Conservation (phyloP, 345 rosid genomes). For the Corymbia maculata region DNA sequence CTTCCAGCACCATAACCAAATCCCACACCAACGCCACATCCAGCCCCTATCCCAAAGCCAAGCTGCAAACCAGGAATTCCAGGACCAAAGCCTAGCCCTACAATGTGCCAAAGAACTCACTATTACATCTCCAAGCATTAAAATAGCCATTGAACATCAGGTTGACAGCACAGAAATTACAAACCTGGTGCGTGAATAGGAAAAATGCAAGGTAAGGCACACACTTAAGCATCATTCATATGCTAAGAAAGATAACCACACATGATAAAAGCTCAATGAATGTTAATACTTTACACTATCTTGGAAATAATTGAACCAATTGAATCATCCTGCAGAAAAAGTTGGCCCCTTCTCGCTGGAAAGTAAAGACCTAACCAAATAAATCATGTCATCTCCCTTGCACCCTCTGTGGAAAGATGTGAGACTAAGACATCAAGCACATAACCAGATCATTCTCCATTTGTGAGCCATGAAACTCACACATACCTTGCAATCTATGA, state of each 20-base stretch:
- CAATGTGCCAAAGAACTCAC: neutral
- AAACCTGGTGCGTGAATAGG: neutral
- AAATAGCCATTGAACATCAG: neutral
- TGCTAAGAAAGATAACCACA: neutral
- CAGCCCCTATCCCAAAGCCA: conserved; percentile 72
- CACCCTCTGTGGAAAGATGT: neutral
- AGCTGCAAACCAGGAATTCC: conserved; percentile 79
- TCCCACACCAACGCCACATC: conserved; percentile 86
- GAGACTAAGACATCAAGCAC: neutral
- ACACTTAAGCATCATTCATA: neutral
- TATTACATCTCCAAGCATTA: neutral
- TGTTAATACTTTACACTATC: neutral
- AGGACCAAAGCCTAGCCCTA: conserved; percentile 79
- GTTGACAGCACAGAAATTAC: neutral
- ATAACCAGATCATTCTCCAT: neutral
- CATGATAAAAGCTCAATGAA: neutral
- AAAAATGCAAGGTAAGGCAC: neutral
- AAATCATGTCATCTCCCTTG: neutral
- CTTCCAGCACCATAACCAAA: conserved; percentile 80
- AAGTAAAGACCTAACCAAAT: neutral
- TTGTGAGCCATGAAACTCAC: neutral
- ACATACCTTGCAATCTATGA: neutral
- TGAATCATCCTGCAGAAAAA: neutral
- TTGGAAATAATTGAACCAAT: neutral
- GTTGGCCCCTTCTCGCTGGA: neutral